Evolutionary conservation across 371 early-diverging fungal genomes (phyloP).

Genomic region (Mortierella sp.): DNA sequence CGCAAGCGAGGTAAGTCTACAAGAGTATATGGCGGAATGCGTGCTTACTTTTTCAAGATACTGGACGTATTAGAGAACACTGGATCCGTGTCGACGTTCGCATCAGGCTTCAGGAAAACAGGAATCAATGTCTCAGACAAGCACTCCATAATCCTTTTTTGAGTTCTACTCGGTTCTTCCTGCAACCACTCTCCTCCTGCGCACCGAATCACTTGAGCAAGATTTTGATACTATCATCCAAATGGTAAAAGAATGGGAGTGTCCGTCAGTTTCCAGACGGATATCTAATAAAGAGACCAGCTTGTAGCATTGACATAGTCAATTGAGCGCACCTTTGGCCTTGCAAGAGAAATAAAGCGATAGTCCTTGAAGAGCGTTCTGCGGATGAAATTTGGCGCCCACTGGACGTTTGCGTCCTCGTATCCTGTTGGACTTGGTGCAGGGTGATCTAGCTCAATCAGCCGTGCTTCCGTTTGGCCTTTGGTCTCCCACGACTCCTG

Average conservation of each 20-base stretch:
- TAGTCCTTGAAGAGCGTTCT: conserved; percentile 24
- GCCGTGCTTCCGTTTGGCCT: conserved; percentile 18
- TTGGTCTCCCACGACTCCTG: conserved; percentile 37
- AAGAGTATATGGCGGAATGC: not conserved
- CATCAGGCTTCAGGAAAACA: conserved; percentile 26
- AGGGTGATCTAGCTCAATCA: conserved; percentile 26
- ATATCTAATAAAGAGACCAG: not conserved
- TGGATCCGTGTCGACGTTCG: not conserved
- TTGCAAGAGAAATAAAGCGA: conserved; percentile 36
- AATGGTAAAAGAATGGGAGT: not conserved
- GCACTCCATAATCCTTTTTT: conserved; percentile 22
- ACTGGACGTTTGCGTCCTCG: conserved; percentile 20
- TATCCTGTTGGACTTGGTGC: conserved; percentile 19
- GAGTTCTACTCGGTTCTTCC: conserved; percentile 1
- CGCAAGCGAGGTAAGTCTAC: not conserved
- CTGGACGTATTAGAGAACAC: conserved; percentile 14
- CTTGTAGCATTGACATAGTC: not conserved
- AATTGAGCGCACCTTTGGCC: conserved; percentile 21
- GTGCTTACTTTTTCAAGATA: conserved; percentile 32
- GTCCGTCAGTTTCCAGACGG: not conserved
- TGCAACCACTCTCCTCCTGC: conserved; percentile 36
- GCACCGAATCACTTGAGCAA: conserved; percentile 38
- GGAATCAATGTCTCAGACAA: conserved; percentile 29
- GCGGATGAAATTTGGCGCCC: conserved; percentile 34
- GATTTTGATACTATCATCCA: conserved; percentile 16